A percentile compares a stretch with the other conserved stretches of the same genome.
These are phyloP conservation scores for Phyllosticta ampelicida DNA, from an alignment of 2,329 filamentous ascomycete species.

Conservation along the genomic window DNA sequence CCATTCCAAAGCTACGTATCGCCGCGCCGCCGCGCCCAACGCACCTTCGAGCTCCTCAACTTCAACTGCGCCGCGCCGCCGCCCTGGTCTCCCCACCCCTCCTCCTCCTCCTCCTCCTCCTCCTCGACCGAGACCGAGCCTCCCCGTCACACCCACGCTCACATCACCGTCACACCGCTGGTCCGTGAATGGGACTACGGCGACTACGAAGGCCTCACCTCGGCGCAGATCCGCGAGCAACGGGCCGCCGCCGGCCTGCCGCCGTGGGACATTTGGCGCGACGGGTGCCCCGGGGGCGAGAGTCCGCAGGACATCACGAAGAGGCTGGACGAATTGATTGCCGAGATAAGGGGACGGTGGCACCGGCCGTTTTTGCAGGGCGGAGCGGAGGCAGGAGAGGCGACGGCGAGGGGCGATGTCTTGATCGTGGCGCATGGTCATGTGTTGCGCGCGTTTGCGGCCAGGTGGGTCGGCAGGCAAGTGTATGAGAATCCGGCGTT, in stretches of 20 bases:
- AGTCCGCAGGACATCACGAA: constrained; percentile 60
- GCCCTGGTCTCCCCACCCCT: constrained; percentile 51
- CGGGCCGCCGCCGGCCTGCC: constrained; percentile 34
- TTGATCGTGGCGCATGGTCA: constrained; percentile 83
- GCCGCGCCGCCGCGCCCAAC: constrained; percentile 71
- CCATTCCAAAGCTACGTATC: constrained; percentile 56
- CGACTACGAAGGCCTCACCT: constrained; percentile 48
- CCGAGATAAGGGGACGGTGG: constrained; percentile 50
- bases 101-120: background rate
- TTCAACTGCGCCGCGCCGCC: constrained; percentile 57
- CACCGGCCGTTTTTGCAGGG: constrained; percentile 36
- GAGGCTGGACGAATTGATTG: constrained; percentile 65
- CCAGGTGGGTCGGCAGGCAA: constrained; percentile 68
- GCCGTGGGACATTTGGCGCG: constrained; percentile 76
- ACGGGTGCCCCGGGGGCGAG: constrained; percentile 78
- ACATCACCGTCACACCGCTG: constrained; percentile 36
- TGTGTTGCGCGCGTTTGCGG: constrained; percentile 77
- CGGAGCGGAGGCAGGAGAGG: constrained; percentile 28
- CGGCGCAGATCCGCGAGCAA: constrained; percentile 38
- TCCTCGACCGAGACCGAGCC: background rate
- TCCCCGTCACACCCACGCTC: constrained; percentile 28
- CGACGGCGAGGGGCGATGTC: constrained; percentile 50
- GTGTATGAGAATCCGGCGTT: constrained; percentile 67
- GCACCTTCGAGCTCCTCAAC: constrained; percentile 80
- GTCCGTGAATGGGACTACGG: constrained; percentile 55